Evolutionary conservation across 2,329 filamentous ascomycete species (phyloP).

Genomic region (Lomentospora prolificans): DNA sequence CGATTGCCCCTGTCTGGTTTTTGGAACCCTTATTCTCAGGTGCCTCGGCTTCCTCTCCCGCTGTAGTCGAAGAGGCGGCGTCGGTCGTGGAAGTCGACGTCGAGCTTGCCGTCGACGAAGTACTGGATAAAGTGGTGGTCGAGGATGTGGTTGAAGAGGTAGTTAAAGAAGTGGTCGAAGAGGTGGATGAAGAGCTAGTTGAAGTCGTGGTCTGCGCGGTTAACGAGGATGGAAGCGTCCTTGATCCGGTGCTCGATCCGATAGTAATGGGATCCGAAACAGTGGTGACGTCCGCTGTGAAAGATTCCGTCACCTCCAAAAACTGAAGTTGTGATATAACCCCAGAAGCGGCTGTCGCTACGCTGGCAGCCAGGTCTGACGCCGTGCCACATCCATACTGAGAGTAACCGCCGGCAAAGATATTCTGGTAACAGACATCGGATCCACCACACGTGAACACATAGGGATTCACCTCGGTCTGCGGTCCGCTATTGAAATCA

Average conservation of each 20-base stretch:
- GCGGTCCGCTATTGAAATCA: conserved; percentile 37
- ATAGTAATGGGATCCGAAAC: conserved; percentile 32
- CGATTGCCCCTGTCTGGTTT: conserved; percentile 37
- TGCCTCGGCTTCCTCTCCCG: conserved; percentile 14
- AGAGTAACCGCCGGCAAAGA: conserved; percentile 43
- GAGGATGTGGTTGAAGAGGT: no score
- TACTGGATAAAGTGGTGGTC: no score
- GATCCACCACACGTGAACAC: conserved; percentile 43
- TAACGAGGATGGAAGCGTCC: not conserved
- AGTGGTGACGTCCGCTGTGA: conserved; percentile 28
- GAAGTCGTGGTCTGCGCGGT: conserved; percentile 5
- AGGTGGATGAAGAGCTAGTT: not conserved
- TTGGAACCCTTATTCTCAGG: conserved; percentile 18
- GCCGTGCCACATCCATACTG: conserved; percentile 48
- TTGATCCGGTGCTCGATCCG: conserved; percentile 16
- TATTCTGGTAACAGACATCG: conserved; percentile 45
- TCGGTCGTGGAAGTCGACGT: no score
- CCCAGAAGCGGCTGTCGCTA: conserved; percentile 36
- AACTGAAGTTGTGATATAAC: conserved; percentile 20
- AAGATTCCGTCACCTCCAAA: conserved; percentile 25
- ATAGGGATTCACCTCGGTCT: conserved; percentile 44
- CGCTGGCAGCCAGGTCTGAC: conserved; percentile 36
- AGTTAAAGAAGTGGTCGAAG: not conserved
- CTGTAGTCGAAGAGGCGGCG: conserved; percentile 10
- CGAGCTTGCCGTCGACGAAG: not conserved